phyloP scores from a whole-genome alignment of 2,329 filamentous ascomycete species.

The Dactylellina haptotyla region DNA sequence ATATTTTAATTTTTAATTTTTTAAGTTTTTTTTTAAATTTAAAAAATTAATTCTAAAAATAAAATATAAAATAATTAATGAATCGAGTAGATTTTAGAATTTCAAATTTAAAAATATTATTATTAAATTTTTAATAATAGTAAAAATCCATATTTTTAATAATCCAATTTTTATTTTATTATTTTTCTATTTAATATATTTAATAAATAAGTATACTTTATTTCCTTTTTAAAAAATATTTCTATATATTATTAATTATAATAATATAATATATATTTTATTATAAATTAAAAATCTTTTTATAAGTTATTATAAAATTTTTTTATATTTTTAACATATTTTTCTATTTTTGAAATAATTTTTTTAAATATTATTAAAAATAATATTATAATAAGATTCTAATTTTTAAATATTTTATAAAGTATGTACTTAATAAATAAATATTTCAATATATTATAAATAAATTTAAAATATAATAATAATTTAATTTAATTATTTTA shows the following conservation, averaged over 20 bases:
- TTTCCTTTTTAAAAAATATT: no score
- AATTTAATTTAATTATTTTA: slow-evolving; percentile 13
- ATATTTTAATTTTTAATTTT: no score
- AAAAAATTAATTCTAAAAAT: no score
- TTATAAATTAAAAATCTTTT: not conserved
- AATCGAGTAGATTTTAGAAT: not conserved
- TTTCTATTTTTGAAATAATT: not conserved
- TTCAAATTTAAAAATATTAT: not conserved
- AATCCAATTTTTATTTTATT: not conserved
- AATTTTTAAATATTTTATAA: not conserved
- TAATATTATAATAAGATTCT: slow-evolving; percentile 1
- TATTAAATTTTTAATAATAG: slow-evolving; percentile 6
- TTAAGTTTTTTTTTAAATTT: no score
- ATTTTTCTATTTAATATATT: no score
- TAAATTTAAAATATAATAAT: slow-evolving; percentile 7
- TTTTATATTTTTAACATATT: slow-evolving; percentile 13
- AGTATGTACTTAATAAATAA: not conserved
- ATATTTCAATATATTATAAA: not conserved
- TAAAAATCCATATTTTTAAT: slow-evolving; percentile 5
- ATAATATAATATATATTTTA: slow-evolving; percentile 3
- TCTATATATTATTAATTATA: slow-evolving; percentile 3
- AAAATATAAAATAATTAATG: not conserved
- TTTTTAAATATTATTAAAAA: slow-evolving; percentile 19
- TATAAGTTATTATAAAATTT: slow-evolving; percentile 3
- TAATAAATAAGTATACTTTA: no score